Base-by-base conservation (phyloP, 2,329 filamentous ascomycete species). In the Aspergillus ibericus region DNA sequence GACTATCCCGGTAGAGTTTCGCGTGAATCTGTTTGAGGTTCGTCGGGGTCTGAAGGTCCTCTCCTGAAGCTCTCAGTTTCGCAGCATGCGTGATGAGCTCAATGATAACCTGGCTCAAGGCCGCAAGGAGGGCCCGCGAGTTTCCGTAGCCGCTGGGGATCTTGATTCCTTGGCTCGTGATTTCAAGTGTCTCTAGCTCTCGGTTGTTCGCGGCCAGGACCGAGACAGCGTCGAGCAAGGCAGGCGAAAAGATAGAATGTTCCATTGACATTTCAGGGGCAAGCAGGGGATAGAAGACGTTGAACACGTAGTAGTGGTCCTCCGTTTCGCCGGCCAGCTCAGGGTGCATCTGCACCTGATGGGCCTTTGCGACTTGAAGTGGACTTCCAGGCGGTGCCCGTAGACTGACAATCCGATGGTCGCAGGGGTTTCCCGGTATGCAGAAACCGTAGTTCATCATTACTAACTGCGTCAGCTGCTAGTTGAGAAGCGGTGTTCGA, bases 391-490 rank as follows among this genome's bases (percentile, higher is more conserved):
- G 67, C 25, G 75, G 73, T 50, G 73, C 69, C 10, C 72, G 73
- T 34, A 80, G 63, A 58, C 70, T 74, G 42, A 80, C 70, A 25
- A 75, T 73, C 13, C 77, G 73, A 64, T 79, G 78, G 59, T 80
- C 78, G 42, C 75, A 78, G 16, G 73, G 72, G 55, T 80, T 80
- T 20, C 74, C 66, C 5, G 66, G 58, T n/a, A 78, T 69, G 38
- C 77, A 78, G 66, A 80, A 80, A 10, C 78, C 77, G 57, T 80
- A 80, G 54, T 77, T 78, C 64, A 79, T 72, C 68, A 80, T 73
- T 56, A 78, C 75, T 78, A 44, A 6, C 7, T 48, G 3, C n/a
- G 35, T 57, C 44, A 63, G 32, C 47, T 2, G 44, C 16, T 6
- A 51, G 12, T n/a, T 16, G 4, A 22, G 47, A 34, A 46, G 13